Evolutionary conservation across 2,329 filamentous ascomycete genomes (phyloP).

Genomic region (Pseudogymnoascus sp.): DNA sequence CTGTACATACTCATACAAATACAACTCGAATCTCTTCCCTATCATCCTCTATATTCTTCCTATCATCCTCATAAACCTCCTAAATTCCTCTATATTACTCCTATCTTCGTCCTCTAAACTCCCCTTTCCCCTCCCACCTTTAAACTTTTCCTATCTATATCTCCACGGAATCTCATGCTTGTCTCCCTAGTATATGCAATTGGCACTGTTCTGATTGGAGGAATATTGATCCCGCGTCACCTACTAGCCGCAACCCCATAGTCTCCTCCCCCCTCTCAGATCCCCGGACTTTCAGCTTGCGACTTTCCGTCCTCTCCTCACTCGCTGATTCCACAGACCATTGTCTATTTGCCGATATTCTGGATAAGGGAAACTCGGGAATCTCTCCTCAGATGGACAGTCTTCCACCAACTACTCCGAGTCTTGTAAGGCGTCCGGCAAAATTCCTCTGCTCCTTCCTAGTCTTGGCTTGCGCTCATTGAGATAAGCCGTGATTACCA

Average conservation of each 20-base stretch:
- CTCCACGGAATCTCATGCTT: neutral
- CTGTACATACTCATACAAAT: neutral
- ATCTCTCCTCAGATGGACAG: constrained; percentile 2
- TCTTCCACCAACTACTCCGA: constrained; percentile 3
- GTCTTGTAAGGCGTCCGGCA: constrained; percentile 1
- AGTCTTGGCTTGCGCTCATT: neutral
- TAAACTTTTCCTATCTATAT: neutral
- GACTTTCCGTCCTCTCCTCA: neutral
- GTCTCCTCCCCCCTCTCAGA: neutral
- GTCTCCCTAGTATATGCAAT: neutral
- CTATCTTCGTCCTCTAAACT: neutral
- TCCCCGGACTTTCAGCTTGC: constrained; percentile 1
- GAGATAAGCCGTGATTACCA: constrained; percentile 3
- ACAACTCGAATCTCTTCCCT: neutral
- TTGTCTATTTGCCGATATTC: neutral
- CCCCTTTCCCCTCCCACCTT: neutral
- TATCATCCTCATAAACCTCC: neutral
- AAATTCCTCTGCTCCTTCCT: neutral
- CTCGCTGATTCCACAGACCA: neutral
- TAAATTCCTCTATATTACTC: neutral
- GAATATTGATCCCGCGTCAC: neutral
- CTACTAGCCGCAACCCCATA: constrained; percentile 5
- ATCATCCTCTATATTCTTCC: neutral
- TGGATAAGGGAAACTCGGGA: neutral
- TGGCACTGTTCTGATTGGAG: neutral